Conservation (phyloP, 176 grass and related monocot species). For the Lolium perenne region DNA sequence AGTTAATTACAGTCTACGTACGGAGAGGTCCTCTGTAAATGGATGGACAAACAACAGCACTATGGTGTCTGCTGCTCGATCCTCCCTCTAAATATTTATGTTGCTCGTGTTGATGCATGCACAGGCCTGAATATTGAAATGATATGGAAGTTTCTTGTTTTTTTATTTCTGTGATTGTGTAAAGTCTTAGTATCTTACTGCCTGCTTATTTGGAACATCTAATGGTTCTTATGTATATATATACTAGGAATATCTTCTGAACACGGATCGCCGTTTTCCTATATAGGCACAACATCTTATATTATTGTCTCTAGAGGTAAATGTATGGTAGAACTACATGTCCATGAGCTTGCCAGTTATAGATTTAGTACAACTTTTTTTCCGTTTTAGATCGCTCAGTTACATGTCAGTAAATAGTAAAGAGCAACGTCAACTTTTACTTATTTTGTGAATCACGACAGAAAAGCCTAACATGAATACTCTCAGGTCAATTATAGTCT, state of each 20-base stretch:
- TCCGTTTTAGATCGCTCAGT: no score
- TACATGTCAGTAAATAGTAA: no score
- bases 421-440: no score
- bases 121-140: neutral
- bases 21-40: no score
- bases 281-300: constrained; percentile 36
- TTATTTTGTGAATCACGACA: no score
- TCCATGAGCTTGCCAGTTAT: neutral
- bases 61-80: no score
- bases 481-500: no score
- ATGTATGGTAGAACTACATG: neutral
- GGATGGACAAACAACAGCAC: no score
- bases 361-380: no score
- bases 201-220: neutral
- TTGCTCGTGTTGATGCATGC: neutral
- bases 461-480: no score
- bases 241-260: constrained; percentile 30
- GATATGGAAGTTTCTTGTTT: neutral
- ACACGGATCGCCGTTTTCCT: neutral
- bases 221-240: neutral
- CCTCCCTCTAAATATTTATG: no score
- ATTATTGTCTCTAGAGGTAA: neutral
- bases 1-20: no score
- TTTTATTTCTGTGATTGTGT: neutral
- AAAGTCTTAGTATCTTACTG: neutral